Conservation (phyloP, 2,329 filamentous ascomycete genomes). For the Hypoxylon sp. region DNA sequence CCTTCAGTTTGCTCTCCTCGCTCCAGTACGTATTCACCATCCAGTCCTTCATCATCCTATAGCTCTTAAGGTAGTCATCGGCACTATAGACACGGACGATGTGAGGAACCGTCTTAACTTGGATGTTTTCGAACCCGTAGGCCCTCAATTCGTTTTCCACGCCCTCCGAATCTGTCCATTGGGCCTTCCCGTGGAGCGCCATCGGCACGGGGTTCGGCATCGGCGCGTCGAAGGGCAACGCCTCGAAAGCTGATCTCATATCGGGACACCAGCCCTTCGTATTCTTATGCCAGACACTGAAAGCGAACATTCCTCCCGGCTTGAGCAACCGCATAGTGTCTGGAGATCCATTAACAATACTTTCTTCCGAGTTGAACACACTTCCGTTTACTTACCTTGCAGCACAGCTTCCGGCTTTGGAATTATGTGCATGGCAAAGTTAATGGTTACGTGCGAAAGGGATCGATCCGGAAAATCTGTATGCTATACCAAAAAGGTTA, state of each 20-base stretch:
- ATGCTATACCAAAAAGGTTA: slow-evolving; percentile 51
- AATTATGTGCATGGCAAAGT: slow-evolving; percentile 65
- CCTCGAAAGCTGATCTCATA: slow-evolving; percentile 57
- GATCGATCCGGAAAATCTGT: slow-evolving; percentile 58
- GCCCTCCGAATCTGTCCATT: slow-evolving; percentile 60
- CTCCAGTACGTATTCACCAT: slow-evolving; percentile 59
- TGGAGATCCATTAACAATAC: slow-evolving; percentile 30
- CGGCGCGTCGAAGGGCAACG: slow-evolving; percentile 60
- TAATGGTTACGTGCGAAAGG: slow-evolving; percentile 63
- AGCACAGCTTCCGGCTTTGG: slow-evolving; percentile 59
- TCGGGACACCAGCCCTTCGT: slow-evolving; percentile 58
- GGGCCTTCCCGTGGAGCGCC: slow-evolving; percentile 59
- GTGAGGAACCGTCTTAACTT: slow-evolving; percentile 54
- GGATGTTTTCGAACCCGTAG: slow-evolving; percentile 59
- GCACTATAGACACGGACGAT: slow-evolving; percentile 54
- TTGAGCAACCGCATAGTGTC: slow-evolving; percentile 60
- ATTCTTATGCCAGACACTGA: slow-evolving; percentile 56
- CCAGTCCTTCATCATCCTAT: slow-evolving; percentile 59
- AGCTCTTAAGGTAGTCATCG: slow-evolving; percentile 56
- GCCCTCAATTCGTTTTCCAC: slow-evolving; percentile 56
- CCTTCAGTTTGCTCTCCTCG: slow-evolving; percentile 59
- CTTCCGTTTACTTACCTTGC: slow-evolving; percentile 51
- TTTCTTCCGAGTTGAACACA: not conserved
- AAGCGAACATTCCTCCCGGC: slow-evolving; percentile 58
- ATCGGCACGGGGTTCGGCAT: slow-evolving; percentile 56